These are phyloP conservation scores for Trichoderma koningii DNA, from an alignment of 2,329 filamentous ascomycete genomes.

Conservation along the genomic window DNA sequence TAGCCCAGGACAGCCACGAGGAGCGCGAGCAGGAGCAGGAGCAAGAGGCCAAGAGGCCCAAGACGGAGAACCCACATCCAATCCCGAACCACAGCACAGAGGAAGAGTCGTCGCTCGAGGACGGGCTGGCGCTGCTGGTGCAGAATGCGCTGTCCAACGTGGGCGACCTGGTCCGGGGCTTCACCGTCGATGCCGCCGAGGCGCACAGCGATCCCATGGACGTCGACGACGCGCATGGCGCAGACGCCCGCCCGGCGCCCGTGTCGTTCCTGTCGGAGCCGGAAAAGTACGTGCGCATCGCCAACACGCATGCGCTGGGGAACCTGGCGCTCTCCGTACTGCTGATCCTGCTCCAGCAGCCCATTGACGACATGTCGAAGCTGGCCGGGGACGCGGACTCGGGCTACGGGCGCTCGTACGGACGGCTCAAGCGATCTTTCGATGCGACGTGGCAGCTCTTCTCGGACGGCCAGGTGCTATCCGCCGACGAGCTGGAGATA, in stretches of 20 bases:
- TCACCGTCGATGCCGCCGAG: slow-evolving; percentile 33
- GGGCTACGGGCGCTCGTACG: slow-evolving; percentile 40
- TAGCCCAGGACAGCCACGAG: slow-evolving; percentile 33
- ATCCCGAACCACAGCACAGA: slow-evolving; percentile 26
- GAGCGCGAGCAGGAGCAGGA: slow-evolving; percentile 34
- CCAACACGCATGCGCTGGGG: slow-evolving; percentile 44
- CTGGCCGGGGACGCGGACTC: slow-evolving; percentile 40
- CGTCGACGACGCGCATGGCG: slow-evolving; percentile 37
- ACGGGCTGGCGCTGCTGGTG: slow-evolving; percentile 43
- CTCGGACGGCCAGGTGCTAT: slow-evolving; percentile 39
- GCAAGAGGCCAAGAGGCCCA: slow-evolving; percentile 42
- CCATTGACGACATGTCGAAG: slow-evolving; percentile 42
- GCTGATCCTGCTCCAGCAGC: slow-evolving; percentile 42
- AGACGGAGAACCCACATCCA: slow-evolving; percentile 33
- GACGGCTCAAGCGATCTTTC: slow-evolving; percentile 39
- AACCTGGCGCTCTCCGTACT: slow-evolving; percentile 47
- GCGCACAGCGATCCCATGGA: slow-evolving; percentile 40
- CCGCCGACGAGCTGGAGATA: slow-evolving; percentile 40
- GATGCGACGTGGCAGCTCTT: slow-evolving; percentile 42
- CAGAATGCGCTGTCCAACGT: slow-evolving; percentile 47
- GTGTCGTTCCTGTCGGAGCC: slow-evolving; percentile 43
- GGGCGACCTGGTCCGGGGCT: slow-evolving; percentile 42
- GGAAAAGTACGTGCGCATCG: slow-evolving; percentile 42
- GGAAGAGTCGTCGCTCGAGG: slow-evolving; percentile 39
- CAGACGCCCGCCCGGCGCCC: slow-evolving; percentile 37